Percentiles rank a stretch among this genome's conserved stretches.
phyloP scores from a whole-genome alignment of 805 yeast genomes.

The Saturnispora sanitii region DNA sequence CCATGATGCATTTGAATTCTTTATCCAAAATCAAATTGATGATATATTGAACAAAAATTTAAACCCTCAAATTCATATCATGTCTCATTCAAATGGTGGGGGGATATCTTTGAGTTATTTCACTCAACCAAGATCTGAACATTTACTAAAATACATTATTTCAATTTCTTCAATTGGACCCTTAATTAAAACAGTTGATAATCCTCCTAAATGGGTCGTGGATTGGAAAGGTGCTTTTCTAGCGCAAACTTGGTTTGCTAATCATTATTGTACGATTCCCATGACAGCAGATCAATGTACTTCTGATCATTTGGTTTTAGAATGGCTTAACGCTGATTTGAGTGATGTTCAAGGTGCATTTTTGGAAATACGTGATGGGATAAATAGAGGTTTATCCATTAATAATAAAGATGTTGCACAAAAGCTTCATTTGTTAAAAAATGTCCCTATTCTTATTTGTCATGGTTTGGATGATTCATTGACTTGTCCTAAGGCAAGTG shows the following conservation, averaged over 20 bases:
- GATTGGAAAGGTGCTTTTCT: conserved; percentile 32
- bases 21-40: conserved; percentile 37
- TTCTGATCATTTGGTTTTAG: conserved; percentile 34
- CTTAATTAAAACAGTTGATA: conserved; percentile 34
- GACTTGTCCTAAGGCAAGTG: conserved; percentile 42
- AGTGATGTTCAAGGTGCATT: conserved; percentile 44
- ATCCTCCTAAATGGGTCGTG: conserved; percentile 26
- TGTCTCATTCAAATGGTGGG: conserved; percentile 84
- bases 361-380: conserved; percentile 46
- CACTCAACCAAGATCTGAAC: conserved; percentile 38
- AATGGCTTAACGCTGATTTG: conserved; percentile 32
- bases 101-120: conserved; percentile 58
- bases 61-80: conserved; percentile 34
- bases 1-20: conserved; percentile 49
- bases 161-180: conserved; percentile 52
- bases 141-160: conserved; percentile 27
- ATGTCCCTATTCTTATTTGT: conserved; percentile 40
- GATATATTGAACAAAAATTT: conserved; percentile 20
- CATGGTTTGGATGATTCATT: conserved; percentile 60
- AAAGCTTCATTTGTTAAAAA: conserved; percentile 27
- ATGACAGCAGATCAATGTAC: conserved; percentile 48
- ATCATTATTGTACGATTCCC: conserved; percentile 40
- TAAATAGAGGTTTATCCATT: conserved; percentile 61
- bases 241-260: conserved; percentile 37
- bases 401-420: too few species aligned